These are phyloP conservation scores for Phytophthora pisi DNA, from an alignment of 352 stramenopile species.

Conservation along the genomic window DNA sequence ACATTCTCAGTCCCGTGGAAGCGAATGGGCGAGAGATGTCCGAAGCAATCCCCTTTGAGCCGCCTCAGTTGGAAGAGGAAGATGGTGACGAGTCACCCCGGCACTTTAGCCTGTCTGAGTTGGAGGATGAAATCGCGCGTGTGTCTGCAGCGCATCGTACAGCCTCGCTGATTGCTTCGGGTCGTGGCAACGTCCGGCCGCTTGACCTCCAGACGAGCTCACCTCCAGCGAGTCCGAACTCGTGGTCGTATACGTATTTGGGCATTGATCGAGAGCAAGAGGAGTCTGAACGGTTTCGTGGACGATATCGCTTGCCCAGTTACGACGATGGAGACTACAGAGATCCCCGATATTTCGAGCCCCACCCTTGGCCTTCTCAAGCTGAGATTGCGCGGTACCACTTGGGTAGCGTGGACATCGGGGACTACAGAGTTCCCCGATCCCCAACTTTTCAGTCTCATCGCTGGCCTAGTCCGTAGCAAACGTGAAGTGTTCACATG, in stretches of 20 bases:
- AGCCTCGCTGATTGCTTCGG: not conserved
- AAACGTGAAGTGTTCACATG: no score
- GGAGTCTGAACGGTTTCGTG: no score
- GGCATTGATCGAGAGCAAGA: not conserved
- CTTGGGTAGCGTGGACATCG: not conserved
- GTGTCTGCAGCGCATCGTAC: not conserved
- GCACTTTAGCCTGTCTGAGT: not conserved
- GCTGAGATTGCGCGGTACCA: not conserved
- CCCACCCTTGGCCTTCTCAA: not conserved
- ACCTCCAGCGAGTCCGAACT: not conserved
- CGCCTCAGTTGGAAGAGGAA: not conserved
- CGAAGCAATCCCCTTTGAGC: not conserved
- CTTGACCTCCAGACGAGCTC: not conserved
- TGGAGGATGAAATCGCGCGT: not conserved
- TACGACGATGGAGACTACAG: not conserved
- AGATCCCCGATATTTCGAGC: not conserved
- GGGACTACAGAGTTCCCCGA: not conserved
- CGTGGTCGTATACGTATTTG: not conserved
- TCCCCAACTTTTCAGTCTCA: not conserved
- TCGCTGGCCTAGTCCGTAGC: not conserved
- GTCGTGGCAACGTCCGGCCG: not conserved
- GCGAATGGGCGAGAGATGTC: not conserved
- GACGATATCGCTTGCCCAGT: not conserved
- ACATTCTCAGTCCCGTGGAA: not conserved
- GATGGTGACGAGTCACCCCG: not conserved